These are phyloP conservation scores for Backusella psychrophila DNA, from an alignment of 192 early-diverging fungal genomes.

Conservation along the genomic window DNA sequence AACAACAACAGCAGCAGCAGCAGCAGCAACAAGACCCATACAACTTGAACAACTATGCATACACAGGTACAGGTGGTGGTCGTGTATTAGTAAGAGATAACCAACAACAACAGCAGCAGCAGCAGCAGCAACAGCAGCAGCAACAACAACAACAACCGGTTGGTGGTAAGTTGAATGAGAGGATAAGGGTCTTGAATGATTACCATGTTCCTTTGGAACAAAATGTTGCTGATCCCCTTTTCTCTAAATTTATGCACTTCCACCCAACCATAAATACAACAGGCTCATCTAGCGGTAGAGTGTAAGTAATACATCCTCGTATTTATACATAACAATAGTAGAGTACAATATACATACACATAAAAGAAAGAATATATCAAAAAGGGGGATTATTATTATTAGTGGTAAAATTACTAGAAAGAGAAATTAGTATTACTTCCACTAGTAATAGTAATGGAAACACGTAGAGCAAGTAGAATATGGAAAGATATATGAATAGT, in stretches of 20 bases:
- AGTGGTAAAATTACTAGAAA: not conserved
- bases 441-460: not conserved
- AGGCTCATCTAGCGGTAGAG: slow-evolving; percentile 23
- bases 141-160: slow-evolving; percentile 1
- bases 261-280: slow-evolving; percentile 9
- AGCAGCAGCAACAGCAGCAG: not conserved
- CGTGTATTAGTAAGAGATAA: slow-evolving; percentile 21
- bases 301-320: slow-evolving; percentile 8
- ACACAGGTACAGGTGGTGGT: slow-evolving; percentile 15
- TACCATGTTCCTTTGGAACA: not conserved
- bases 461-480: not conserved
- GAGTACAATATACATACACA: not conserved
- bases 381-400: not conserved
- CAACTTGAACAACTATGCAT: not conserved
- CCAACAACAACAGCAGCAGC: slow-evolving; percentile 9
- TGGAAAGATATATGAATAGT: not conserved
- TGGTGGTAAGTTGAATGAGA: not conserved
- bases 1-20: slow-evolving; percentile 16
- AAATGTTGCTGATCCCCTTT: slow-evolving; percentile 16
- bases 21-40: not conserved
- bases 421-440: not conserved
- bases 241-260: slow-evolving; percentile 14
- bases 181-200: not conserved
- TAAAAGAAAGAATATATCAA: not conserved
- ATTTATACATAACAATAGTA: not conserved